A percentile compares a stretch with the other conserved stretches of the same genome.
Conservation (phyloP, 2,329 filamentous ascomycete species). For the Nemania sp. region DNA sequence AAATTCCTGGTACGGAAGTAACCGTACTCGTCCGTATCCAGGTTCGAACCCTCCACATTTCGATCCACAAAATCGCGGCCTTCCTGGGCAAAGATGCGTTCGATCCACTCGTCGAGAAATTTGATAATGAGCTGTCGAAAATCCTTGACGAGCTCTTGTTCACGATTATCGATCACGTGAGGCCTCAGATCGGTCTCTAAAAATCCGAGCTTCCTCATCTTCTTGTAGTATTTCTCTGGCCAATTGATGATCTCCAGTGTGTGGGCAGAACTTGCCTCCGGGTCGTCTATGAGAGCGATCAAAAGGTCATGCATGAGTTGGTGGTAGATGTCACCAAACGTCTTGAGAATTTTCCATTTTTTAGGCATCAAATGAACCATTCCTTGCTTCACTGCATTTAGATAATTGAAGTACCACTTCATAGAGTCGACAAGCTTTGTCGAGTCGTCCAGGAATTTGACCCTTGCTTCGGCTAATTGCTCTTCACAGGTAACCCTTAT, state of each 20-base stretch:
- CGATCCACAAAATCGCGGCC: constrained; percentile 78
- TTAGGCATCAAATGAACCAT: constrained; percentile 91
- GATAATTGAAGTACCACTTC: constrained; percentile 97
- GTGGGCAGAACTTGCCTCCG: constrained; percentile 81
- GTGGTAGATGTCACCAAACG: constrained; percentile 90
- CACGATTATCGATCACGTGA: constrained; percentile 87
- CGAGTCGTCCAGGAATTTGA: constrained; percentile 82
- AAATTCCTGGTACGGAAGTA: constrained; percentile 91
- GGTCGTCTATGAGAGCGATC: constrained; percentile 78
- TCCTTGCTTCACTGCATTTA: constrained; percentile 90
- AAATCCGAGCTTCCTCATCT: constrained; percentile 90
- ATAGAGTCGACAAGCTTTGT: constrained; percentile 82
- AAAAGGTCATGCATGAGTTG: constrained; percentile 94
- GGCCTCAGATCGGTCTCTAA: constrained; percentile 74
- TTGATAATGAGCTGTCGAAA: constrained; percentile 95
- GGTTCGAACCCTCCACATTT: constrained; percentile 70
- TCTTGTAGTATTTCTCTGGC: constrained; percentile 93
- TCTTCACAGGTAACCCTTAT: constrained; percentile 73
- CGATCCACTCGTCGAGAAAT: constrained; percentile 96
- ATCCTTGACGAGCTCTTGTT: constrained; percentile 86
- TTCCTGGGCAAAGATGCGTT: constrained; percentile 84
- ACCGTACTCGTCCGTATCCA: constrained; percentile 86
- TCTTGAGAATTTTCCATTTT: constrained; percentile 94
- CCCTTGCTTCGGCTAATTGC: constrained; percentile 72
- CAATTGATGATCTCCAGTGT: constrained; percentile 92